Percentiles rank a stretch among this genome's conserved stretches.
These are phyloP conservation scores for Hirsutella minnesotensis DNA, from an alignment of 2,329 filamentous ascomycete species.

Conservation along the genomic window DNA sequence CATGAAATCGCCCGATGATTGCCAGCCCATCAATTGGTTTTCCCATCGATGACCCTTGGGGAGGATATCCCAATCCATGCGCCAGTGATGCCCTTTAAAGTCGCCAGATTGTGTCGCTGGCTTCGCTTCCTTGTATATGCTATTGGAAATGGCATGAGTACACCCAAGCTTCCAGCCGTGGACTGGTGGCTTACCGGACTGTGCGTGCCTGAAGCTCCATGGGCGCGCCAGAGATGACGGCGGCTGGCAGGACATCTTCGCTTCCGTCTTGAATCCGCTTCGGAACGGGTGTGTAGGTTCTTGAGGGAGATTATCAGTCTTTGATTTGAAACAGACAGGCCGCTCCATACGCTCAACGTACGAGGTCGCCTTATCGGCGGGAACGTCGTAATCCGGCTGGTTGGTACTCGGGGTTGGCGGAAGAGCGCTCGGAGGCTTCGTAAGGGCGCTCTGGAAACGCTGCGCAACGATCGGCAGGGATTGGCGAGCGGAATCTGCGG, in stretches of 20 bases:
- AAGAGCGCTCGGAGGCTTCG: conserved; percentile 26
- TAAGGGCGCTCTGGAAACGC: conserved; percentile 42
- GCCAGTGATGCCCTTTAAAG: conserved; percentile 78
- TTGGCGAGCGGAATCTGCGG: conserved; percentile 24
- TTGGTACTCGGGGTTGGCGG: conserved; percentile 36
- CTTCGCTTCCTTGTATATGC: conserved; percentile 86
- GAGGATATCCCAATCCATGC: conserved; percentile 97
- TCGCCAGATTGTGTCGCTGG: conserved; percentile 91
- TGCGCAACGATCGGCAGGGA: conserved; percentile 31
- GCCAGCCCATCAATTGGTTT: conserved; percentile 97
- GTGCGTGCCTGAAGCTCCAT: conserved; percentile 87
- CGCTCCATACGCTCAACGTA: conserved; percentile 27
- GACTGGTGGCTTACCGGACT: conserved; percentile 57
- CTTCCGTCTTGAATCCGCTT: conserved; percentile 84
- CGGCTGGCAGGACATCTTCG: conserved; percentile 70
- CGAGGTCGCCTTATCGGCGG: conserved; percentile 84
- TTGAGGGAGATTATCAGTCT: conserved; percentile 23
- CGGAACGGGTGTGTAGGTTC: conserved; percentile 82
- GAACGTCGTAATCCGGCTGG: conserved; percentile 69
- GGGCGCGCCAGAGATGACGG: conserved; percentile 82
- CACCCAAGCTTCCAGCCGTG: not conserved
- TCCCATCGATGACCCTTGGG: conserved; percentile 94
- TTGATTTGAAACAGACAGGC: not conserved
- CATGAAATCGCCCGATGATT: conserved; percentile 89
- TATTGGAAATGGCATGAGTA: conserved; percentile 23